These are phyloP conservation scores for Talaromyces verruculosus DNA, from an alignment of 2,329 filamentous ascomycete genomes.

Conservation along the genomic window DNA sequence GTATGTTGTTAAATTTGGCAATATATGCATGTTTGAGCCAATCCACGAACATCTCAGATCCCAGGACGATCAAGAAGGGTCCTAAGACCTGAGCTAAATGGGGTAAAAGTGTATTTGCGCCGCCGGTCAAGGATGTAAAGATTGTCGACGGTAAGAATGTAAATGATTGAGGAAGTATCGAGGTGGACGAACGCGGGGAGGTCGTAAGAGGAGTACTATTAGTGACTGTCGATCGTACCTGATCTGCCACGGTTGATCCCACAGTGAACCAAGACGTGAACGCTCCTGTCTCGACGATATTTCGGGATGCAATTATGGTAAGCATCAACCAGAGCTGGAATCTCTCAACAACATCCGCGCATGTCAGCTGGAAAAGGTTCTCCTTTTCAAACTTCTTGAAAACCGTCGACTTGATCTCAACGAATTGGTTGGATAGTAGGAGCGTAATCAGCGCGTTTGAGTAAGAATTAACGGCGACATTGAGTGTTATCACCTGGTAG, in stretches of 20 bases:
- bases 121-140: conserved; percentile 42
- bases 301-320: conserved; percentile 90
- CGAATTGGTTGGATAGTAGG: conserved; percentile 94
- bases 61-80: conserved; percentile 89
- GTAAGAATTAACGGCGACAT: conserved; percentile 97
- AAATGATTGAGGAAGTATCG: conserved; percentile 85
- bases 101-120: conserved; percentile 45
- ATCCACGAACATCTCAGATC: conserved; percentile 95
- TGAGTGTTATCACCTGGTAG: conserved; percentile 96
- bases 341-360: conserved; percentile 92
- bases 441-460: conserved; percentile 92
- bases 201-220: conserved; percentile 56
- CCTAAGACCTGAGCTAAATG: conserved; percentile 75
- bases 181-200: conserved; percentile 59
- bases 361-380: conserved; percentile 93
- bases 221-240: conserved; percentile 34
- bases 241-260: conserved; percentile 33
- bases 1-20: conserved; percentile 97
- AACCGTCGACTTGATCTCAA: conserved; percentile 96
- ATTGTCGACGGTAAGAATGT: conserved; percentile 67
- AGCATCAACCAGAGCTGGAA: conserved; percentile 99
- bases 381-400: conserved; percentile 99
- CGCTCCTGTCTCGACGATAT: conserved; percentile 92
- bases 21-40: conserved; percentile 98
- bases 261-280: conserved; percentile 57